Evolutionary conservation across 805 yeast genomes (phyloP).

Genomic region (Alloascoidea hylecoeti): DNA sequence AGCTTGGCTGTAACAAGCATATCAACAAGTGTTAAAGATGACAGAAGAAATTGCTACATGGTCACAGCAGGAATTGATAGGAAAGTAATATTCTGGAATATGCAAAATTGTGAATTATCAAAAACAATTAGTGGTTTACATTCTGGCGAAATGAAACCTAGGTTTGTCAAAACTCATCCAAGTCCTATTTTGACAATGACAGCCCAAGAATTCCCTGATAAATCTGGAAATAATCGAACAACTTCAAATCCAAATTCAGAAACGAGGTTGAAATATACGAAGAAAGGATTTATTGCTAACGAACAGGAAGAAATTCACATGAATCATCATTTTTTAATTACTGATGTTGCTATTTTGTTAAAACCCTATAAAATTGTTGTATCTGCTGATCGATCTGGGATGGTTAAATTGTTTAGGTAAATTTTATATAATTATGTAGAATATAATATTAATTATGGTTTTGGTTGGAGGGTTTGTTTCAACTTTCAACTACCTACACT

Average conservation of each 20-base stretch:
- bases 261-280: conserved; percentile 17
- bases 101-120: conserved; percentile 17
- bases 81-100: conserved; percentile 20
- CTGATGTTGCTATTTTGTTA: conserved; percentile 28
- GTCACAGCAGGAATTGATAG: conserved; percentile 18
- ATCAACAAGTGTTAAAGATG: conserved; percentile 1
- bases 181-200: conserved; percentile 25
- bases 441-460: too few relatives aligned
- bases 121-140: conserved; percentile 17
- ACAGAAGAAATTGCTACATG: conserved; percentile 9
- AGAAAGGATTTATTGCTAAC: conserved; percentile 18
- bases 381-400: conserved; percentile 56
- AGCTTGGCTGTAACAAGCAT: conserved; percentile 1
- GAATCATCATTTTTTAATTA: conserved; percentile 36
- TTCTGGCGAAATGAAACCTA: conserved; percentile 8
- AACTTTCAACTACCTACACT: too few relatives aligned
- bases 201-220: conserved; percentile 18
- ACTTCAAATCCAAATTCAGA: conserved; percentile 9
- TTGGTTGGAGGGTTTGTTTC: too few relatives aligned
- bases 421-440: too few relatives aligned
- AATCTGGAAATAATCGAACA: conserved; percentile 5
- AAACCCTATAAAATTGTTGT: conserved; percentile 47
- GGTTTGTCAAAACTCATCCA: conserved; percentile 9
- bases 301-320: conserved; percentile 29
- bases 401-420: conserved; percentile 40